Evolutionary conservation across 1,284 basidiomycete genomes (phyloP).

Genomic region (Apiotrichum gracile): DNA sequence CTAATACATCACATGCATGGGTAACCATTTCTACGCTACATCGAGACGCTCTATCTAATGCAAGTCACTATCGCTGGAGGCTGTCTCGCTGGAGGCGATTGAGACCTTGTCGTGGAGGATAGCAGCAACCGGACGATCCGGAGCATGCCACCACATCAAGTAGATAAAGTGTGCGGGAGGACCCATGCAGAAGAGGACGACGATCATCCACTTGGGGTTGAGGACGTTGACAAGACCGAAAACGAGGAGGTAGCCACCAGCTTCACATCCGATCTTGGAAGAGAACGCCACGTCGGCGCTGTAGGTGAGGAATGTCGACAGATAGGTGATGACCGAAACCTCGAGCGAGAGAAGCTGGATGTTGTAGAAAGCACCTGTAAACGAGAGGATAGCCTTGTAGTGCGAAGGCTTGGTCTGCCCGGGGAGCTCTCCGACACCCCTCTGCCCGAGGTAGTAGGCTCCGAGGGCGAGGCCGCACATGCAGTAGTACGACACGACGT

Average conservation of each 20-base stretch:
- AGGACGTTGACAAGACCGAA: constrained; percentile 18
- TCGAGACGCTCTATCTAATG: too few relatives aligned
- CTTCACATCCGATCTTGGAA: constrained; percentile 18
- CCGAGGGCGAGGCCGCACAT: constrained; percentile 12
- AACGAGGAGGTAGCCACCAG: constrained; percentile 13
- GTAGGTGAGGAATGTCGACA: constrained; percentile 15
- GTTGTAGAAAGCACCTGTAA: constrained; percentile 16
- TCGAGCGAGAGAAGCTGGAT: constrained; percentile 17
- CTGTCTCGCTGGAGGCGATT: not conserved
- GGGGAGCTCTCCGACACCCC: constrained; percentile 4
- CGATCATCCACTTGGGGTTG: constrained; percentile 17
- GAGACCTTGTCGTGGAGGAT: not conserved
- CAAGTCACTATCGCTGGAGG: too few relatives aligned
- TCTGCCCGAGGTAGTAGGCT: constrained; percentile 7
- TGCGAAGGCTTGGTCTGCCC: constrained; percentile 3
- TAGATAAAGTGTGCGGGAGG: constrained; percentile 6
- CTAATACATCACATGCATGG: too few relatives aligned
- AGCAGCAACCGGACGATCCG: constrained; percentile 9
- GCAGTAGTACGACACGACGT: constrained; percentile 10
- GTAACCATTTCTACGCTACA: too few relatives aligned
- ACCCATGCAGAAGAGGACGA: constrained; percentile 11
- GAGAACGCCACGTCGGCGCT: constrained; percentile 14
- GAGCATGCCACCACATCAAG: constrained; percentile 11
- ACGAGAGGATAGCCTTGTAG: constrained; percentile 10
- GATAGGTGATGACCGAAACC: constrained; percentile 13